Conservation (phyloP, 2,329 filamentous ascomycete species). For the Graphilbum sp. region DNA sequence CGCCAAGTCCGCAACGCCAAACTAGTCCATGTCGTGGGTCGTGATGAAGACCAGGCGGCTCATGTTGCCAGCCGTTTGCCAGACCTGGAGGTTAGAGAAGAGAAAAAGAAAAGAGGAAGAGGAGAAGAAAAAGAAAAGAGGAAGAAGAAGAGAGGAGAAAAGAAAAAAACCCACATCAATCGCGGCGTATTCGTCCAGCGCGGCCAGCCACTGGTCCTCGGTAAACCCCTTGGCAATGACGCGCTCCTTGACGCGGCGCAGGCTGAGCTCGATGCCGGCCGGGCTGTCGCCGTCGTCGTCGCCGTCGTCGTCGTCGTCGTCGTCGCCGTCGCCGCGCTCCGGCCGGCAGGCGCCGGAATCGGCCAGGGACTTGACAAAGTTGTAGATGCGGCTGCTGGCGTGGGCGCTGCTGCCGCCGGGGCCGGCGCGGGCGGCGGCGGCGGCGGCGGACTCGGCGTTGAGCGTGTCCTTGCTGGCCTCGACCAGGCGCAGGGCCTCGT, state of each 20-base stretch:
- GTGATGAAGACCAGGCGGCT: conserved; percentile 57
- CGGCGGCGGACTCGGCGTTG: conserved; percentile 54
- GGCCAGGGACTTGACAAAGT: conserved; percentile 75
- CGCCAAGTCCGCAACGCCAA: background rate
- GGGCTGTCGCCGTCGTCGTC: conserved; percentile 38
- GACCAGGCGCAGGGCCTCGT: conserved; percentile 79
- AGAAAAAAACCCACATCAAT: conserved; percentile 58
- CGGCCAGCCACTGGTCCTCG: conserved; percentile 73
- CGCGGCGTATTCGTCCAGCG: conserved; percentile 76
- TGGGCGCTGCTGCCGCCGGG: conserved; percentile 52
- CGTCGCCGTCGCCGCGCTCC: conserved; percentile 43
- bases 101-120: background rate
- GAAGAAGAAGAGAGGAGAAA: background rate
- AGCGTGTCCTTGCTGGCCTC: conserved; percentile 90
- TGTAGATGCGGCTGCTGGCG: conserved; percentile 81
- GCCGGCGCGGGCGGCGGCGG: conserved; percentile 24
- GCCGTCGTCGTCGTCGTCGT: conserved; percentile 41
- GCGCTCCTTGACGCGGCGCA: conserved; percentile 77
- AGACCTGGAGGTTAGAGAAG: conserved; percentile 41
- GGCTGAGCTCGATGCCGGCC: conserved; percentile 54
- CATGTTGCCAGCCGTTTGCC: conserved; percentile 60
- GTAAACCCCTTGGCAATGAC: conserved; percentile 96
- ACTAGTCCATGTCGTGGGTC: conserved; percentile 31
- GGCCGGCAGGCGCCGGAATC: conserved; percentile 75
- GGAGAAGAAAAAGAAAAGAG: background rate